Evolutionary conservation across 2,329 filamentous ascomycete species (phyloP).

Genomic region (Hymenoscyphus occultus): DNA sequence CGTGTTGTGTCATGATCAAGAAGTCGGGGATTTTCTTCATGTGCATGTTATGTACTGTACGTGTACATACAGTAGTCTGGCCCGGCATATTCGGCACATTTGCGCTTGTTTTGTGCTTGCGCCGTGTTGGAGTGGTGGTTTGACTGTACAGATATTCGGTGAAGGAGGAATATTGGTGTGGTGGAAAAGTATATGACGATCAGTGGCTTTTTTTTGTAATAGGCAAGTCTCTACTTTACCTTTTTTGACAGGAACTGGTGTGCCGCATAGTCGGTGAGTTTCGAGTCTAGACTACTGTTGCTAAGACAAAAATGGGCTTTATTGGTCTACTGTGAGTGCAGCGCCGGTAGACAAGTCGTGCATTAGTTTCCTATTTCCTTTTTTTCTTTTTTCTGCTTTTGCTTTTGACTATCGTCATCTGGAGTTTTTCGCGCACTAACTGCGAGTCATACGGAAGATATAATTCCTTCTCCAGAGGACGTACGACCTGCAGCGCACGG

Average conservation of each 20-base stretch:
- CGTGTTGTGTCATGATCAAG: too few species aligned
- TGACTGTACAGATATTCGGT: background rate
- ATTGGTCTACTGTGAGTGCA: too few species aligned
- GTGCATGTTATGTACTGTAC: too few species aligned
- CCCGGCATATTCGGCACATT: background rate
- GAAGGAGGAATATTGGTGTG: background rate
- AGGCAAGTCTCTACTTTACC: background rate
- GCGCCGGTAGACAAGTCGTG: background rate
- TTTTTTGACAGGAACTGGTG: background rate
- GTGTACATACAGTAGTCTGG: background rate
- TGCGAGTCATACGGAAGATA: background rate
- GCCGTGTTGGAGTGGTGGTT: background rate
- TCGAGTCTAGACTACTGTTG: background rate
- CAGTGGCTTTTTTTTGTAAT: background rate
- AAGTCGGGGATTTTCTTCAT: background rate
- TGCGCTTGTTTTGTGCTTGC: background rate
- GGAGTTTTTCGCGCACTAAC: background rate
- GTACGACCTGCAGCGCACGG: slow-evolving; percentile 1
- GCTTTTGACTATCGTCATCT: background rate
- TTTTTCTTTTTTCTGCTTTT: too few species aligned
- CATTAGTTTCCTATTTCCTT: background rate
- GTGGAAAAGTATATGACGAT: background rate
- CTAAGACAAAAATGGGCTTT: background rate
- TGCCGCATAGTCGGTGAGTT: slow-evolving; percentile 2
- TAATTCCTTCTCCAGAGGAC: background rate